phyloP scores from a whole-genome alignment of 2,329 filamentous ascomycete genomes.

The Macroventuria anomochaeta region DNA sequence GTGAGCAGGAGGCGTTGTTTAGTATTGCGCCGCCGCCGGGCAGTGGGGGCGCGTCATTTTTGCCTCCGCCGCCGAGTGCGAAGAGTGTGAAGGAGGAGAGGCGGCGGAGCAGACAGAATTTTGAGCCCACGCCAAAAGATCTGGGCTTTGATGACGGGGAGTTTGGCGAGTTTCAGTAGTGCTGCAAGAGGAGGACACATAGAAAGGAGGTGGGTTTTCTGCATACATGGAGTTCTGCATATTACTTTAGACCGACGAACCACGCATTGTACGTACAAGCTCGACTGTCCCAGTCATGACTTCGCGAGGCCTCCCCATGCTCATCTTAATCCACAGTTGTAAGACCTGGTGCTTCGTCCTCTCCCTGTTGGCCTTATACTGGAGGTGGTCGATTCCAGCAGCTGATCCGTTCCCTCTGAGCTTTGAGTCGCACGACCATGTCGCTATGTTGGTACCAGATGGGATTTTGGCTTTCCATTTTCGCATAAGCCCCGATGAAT shows the following conservation, averaged over 20 bases:
- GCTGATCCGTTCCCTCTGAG: neutral
- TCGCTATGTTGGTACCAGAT: neutral
- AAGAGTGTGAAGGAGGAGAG: slow-evolving; percentile 67
- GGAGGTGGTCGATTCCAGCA: neutral
- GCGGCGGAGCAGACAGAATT: slow-evolving; percentile 58
- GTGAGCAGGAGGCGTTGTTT: slow-evolving; percentile 63
- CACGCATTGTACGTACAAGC: neutral
- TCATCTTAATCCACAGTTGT: neutral
- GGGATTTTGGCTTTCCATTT: neutral
- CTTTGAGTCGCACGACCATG: neutral
- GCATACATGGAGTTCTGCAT: slow-evolving; percentile 27
- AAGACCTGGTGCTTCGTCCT: neutral
- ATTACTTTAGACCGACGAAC: slow-evolving; percentile 17
- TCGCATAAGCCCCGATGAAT: slow-evolving; percentile 9
- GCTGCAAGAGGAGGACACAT: neutral
- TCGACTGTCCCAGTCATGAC: neutral
- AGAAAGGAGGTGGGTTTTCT: slow-evolving; percentile 7
- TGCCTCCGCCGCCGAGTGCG: slow-evolving; percentile 72
- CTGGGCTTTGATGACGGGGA: slow-evolving; percentile 87
- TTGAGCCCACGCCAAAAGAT: slow-evolving; percentile 59
- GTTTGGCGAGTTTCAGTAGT: slow-evolving; percentile 78
- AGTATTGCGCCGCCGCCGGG: slow-evolving; percentile 75
- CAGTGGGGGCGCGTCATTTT: slow-evolving; percentile 50
- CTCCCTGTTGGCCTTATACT: neutral
- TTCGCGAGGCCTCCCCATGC: neutral